A percentile compares a stretch with the other conserved stretches of the same genome.
phyloP scores from a whole-genome alignment of 1,139 yeast species.

The Schizosaccharomyces versatilis region DNA sequence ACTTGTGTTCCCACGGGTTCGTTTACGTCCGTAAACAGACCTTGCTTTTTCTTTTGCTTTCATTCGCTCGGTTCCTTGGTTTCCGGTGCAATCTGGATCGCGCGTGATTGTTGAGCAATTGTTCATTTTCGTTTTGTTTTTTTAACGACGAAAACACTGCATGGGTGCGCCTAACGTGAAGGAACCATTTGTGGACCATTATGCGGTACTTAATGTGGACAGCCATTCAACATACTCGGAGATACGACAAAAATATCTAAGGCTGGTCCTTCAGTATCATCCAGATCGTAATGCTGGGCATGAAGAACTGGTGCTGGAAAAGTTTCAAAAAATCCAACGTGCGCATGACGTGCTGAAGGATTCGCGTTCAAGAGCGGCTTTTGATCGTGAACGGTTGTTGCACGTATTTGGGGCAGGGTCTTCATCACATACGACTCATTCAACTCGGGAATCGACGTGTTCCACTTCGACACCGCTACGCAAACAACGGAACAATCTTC shows the following conservation, averaged over 20 bases:
- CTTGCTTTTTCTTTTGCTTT: neutral
- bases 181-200: constrained; percentile 9
- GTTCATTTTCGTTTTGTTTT: no score
- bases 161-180: neutral
- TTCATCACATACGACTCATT: no score
- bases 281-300: constrained; percentile 11
- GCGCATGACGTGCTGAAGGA: constrained; percentile 10
- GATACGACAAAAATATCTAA: constrained; percentile 5
- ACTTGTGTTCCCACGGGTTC: no score
- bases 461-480: no score
- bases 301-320: constrained; percentile 6
- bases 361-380: constrained; percentile 5
- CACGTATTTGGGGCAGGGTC: no score
- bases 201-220: constrained; percentile 16
- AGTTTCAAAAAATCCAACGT: constrained; percentile 7
- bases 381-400: constrained; percentile 7
- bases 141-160: no score
- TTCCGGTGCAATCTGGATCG: no score
- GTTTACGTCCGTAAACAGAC: neutral
- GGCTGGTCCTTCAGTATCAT: constrained; percentile 8
- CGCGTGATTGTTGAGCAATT: no score
- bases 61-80: no score
- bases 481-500: no score
- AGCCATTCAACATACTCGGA: constrained; percentile 4
- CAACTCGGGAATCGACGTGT: no score